Evolutionary conservation across 345 rosid genomes (phyloP), one percentile per base, ranked within the genome.

Genomic region (Erodium maritimum): DNA sequence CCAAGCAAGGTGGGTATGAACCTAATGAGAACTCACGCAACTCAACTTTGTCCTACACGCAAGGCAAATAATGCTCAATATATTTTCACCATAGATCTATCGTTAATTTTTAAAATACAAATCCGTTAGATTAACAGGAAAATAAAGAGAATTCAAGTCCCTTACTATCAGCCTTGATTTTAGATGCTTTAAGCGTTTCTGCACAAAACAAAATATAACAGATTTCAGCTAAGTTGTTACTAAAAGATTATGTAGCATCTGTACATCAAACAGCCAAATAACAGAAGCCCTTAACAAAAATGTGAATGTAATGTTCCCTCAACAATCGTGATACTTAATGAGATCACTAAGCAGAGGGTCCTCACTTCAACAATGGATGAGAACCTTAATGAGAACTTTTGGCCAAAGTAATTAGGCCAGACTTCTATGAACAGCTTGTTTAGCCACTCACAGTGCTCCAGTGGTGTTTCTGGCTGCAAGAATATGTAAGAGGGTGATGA

Each of bases 391-490:
- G 96, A 80, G 57, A 93, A 72, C 71, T 82, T 86, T 68, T 84
- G 87, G 71, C 71, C 82, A 61, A 93, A 34, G 65, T n/a, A 75
- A 77, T 72, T 70, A 21, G 73, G 75, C 99, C 99, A 93, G 62
- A 93, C 64, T 77, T 88, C 99, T 67, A 78, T 66, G 56, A 89
- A 69, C 55, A 93, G 75, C 73, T 87, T 93, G 76, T 93, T 93
- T 61, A 88, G 71, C 99, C 99, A 93, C 75, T 88, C 93, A 52
- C 96, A 86, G 63, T 85, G 95, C 69, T 93, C 99, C 82, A 83
- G 60, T 42, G 99, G 95, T 50, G 99, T 88, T 62, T 59, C 61
- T 54, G 94, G 81, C 99, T 93, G 84, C 21, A 69, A 16, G 52
- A 61, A 62, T 21, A 72, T 54, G 53, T 12, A 29, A 61, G 58